These are phyloP conservation scores for Lecanicillium sp. DNA, from an alignment of 2,329 filamentous ascomycete species.

Conservation along the genomic window DNA sequence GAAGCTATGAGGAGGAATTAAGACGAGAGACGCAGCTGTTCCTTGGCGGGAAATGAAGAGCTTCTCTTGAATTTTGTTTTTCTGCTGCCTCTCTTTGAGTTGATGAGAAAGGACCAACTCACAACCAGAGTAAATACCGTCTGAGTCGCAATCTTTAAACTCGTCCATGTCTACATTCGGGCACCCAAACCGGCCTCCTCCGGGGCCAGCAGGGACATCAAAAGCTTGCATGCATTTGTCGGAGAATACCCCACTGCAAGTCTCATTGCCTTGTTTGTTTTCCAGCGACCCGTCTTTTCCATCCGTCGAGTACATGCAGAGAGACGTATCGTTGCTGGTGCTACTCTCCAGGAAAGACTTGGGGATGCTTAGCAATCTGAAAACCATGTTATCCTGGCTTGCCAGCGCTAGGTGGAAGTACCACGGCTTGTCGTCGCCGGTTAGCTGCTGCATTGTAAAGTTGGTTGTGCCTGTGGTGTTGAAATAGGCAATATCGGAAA, in stretches of 20 bases:
- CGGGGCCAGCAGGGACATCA: not conserved
- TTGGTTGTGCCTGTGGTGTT: conserved; percentile 43
- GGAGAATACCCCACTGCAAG: not conserved
- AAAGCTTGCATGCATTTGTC: not conserved
- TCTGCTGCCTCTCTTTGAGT: too few species aligned
- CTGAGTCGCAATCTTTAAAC: too few species aligned
- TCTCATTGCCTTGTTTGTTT: conserved; percentile 1
- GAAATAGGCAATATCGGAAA: too few species aligned
- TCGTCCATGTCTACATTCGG: too few species aligned
- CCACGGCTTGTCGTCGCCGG: not conserved
- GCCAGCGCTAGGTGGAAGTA: not conserved
- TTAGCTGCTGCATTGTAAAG: not conserved
- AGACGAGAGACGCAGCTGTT: too few species aligned
- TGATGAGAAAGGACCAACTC: too few species aligned
- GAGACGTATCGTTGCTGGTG: not conserved
- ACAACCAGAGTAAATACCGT: too few species aligned
- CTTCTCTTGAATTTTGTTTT: too few species aligned
- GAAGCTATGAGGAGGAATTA: too few species aligned
- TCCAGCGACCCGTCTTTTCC: not conserved
- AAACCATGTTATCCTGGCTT: not conserved
- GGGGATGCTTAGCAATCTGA: not conserved
- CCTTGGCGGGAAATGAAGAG: too few species aligned
- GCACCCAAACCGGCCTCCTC: too few species aligned
- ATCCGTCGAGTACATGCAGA: not conserved
- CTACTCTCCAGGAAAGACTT: not conserved